Base-by-base conservation (phyloP, 2,329 filamentous ascomycete species). In the Aspergillus nomiae region DNA sequence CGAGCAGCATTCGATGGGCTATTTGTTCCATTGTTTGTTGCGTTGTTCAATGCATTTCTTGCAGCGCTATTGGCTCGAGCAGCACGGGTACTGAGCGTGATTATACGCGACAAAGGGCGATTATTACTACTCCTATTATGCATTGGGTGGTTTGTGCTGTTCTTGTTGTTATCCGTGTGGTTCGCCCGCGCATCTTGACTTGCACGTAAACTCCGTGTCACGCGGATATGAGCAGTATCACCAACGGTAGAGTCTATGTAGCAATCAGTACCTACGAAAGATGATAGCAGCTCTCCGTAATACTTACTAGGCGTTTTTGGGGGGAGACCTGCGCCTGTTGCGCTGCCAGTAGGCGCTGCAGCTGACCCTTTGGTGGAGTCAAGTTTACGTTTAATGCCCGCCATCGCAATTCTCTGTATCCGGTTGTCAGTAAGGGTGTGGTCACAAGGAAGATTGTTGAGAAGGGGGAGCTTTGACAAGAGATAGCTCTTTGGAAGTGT, bases 331-430 rank as follows among this genome's bases (percentile, higher is more conserved):
- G 63, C 61, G 30, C 67, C 60, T 26, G 67, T 62, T 43, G 61
- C 53, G 56, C 63, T 68, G 54, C 68, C 66, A 54, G 65, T 54
- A 30, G 64, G 43, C 3, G 57, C 62, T 46, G 68, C 59, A 34
- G 67, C 46, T 51, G 69, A 63, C 50, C 67, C 70, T 54, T 68
- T 67, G 58, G 70, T 59, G 50, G 72, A 69, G 56, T 72, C 71
- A 57, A 70, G 65, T 61, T 73, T 76, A 64, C 75, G 75, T 67
- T 74, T 77, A 65, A 72, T 71, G 64, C 76, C 76, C 66, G 74
- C 75, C 77, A 78, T 78, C 61, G 66, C 68, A 70, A 65, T 67
- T 65, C 69, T 70, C 66, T 71, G 59, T 54, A 58, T 53, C 36
- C 43, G 38, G 56, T 51, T 48, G 56, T 64, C 32, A 61, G 63